Base-by-base conservation (phyloP, 2,329 filamentous ascomycete genomes). In the Tolypocladium paradoxum region DNA sequence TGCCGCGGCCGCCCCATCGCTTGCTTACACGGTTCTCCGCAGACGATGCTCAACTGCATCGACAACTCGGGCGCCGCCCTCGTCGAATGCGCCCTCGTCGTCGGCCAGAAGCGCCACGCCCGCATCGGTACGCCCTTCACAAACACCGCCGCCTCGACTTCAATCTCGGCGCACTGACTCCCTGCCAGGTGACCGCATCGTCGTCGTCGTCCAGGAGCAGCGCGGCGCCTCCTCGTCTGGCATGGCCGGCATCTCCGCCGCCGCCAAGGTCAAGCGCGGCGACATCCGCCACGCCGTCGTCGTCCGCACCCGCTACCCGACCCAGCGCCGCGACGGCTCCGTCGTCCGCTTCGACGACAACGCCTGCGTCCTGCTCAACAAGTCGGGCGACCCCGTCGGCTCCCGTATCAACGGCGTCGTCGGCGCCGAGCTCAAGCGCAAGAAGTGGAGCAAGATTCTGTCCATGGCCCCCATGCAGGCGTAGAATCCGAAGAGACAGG, bases 11-110 rank as follows among this genome's bases (percentile, higher is more conserved):
- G 29, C 50, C 18, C 36, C n/a, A n/a, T n/a, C n/a, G n/a, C n/a
- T n/a, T n/a, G n/a, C n/a, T n/a, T n/a, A n/a, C n/a, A n/a, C n/a
- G n/a, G n/a, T n/a, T n/a, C n/a, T n/a, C 34, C 8, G 0, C 62
- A 96, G 93, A 88, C 91, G 69, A 90, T 99, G 83, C 82, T 99
- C 65, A 96, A 93, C 75, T 97, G 93, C 85, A 97, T 99, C 83
- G 93, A 99, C 85, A 99, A 96, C 78, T 97, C 93, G 60, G 93
- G 93, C 69, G 93, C 93, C 62, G 91, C 93, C 64, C 79, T 99
- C 61, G 93, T 97, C 74, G 93, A 99, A 76, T 99, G 93, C 75
- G 88, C 87, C 69, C 87, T 92, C 69, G 87, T 97, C 58, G 77
- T 99, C 65, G 89, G 89, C 66, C 93, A 92, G 76, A 95, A 96